Percentiles rank a stretch among this genome's conserved stretches.
phyloP scores from a whole-genome alignment of 169 alveolate species.

The Cyclospora cayetanensis region DNA sequence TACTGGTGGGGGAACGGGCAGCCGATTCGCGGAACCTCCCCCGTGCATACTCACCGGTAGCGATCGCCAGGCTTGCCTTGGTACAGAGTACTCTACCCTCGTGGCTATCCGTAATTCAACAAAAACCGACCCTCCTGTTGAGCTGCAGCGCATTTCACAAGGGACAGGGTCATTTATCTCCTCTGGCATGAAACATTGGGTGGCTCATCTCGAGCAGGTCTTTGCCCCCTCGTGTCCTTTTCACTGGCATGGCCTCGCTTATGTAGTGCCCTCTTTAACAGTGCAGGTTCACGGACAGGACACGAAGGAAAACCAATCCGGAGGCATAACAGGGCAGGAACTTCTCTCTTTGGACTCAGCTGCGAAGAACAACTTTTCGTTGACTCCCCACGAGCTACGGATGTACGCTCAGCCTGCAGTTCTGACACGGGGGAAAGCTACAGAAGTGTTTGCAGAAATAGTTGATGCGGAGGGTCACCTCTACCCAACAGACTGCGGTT shows the following conservation, averaged over 20 bases:
- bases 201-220: too few species aligned
- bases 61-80: too few species aligned
- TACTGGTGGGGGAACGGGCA: too few species aligned
- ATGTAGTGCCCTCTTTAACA: background rate
- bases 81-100: too few species aligned
- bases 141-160: too few species aligned
- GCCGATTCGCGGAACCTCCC: too few species aligned
- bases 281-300: background rate
- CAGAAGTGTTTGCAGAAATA: background rate
- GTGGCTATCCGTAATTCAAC: too few species aligned
- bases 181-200: too few species aligned
- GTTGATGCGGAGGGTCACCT: background rate
- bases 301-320: background rate
- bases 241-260: conserved; percentile 10
- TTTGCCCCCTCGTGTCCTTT: background rate
- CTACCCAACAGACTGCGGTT: conserved; percentile 37
- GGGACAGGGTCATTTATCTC: too few species aligned
- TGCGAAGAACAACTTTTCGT: background rate
- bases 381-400: conserved; percentile 3
- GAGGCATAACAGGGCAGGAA: background rate
- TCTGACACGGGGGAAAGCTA: background rate
- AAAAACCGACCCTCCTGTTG: too few species aligned
- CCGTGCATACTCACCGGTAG: too few species aligned
- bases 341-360: background rate
- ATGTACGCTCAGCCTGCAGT: background rate